Evolutionary conservation across 768 basidiomycete species (phyloP).

Genomic region (Mrakia frigida): DNA sequence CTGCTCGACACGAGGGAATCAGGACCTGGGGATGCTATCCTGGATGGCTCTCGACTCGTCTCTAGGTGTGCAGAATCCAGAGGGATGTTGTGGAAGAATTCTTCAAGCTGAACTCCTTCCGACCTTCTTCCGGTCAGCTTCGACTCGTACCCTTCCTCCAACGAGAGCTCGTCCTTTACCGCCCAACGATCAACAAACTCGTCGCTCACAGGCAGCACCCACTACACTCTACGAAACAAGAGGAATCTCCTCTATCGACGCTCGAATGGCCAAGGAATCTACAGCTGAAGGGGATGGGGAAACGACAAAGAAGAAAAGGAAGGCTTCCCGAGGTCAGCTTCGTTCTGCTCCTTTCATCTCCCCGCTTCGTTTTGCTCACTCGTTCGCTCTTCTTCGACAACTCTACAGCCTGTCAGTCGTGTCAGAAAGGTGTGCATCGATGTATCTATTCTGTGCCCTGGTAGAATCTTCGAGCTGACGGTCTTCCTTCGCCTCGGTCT

Average conservation of each 20-base stretch:
- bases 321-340: constrained; percentile 7
- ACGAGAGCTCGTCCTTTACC: too few species aligned
- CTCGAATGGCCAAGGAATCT: not conserved
- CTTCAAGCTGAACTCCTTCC: too few species aligned
- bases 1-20: too few species aligned
- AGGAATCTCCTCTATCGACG: not conserved
- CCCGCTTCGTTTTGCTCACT: not conserved
- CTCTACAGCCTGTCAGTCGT: constrained; percentile 25
- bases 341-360: not conserved
- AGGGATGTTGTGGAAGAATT: too few species aligned
- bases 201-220: not conserved
- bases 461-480: not conserved
- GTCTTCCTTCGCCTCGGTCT: not conserved
- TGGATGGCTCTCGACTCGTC: too few species aligned
- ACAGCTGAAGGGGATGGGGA: not conserved
- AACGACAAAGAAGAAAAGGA: not conserved
- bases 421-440: constrained; percentile 22
- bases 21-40: too few species aligned
- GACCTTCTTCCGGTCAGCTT: too few species aligned
- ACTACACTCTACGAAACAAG: not conserved
- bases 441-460: not conserved
- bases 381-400: not conserved
- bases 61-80: too few species aligned
- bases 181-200: not conserved
- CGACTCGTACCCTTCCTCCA: too few species aligned